These are phyloP conservation scores for Fusarium camptoceras DNA, from an alignment of 2,329 filamentous ascomycete species.

Conservation along the genomic window DNA sequence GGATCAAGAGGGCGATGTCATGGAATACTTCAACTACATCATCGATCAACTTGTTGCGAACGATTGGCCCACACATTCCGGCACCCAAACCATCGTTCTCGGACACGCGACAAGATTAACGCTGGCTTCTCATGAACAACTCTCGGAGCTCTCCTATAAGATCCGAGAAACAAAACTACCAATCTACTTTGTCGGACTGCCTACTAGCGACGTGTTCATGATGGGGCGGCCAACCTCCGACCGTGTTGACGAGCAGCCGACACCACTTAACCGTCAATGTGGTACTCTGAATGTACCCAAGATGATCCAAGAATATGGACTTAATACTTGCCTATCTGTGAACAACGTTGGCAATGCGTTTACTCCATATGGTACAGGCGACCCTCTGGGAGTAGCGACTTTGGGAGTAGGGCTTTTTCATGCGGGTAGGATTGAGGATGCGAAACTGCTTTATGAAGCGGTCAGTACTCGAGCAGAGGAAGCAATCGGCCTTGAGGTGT, in stretches of 20 bases:
- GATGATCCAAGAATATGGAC: constrained; percentile 1
- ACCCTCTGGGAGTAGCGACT: constrained; percentile 8
- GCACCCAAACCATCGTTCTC: background rate
- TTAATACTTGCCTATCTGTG: background rate
- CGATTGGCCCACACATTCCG: background rate
- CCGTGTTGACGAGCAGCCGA: fast-evolving
- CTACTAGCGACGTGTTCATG: constrained; percentile 20
- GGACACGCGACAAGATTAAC: constrained; percentile 19
- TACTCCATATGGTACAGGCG: constrained; percentile 3
- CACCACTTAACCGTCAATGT: constrained; percentile 10
- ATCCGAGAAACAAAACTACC: background rate
- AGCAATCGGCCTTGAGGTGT: fast-evolving
- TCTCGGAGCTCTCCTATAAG: background rate
- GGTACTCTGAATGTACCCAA: constrained; percentile 17
- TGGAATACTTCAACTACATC: background rate
- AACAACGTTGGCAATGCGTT: constrained; percentile 16
- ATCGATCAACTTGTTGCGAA: background rate
- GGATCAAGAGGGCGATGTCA: fast-evolving
- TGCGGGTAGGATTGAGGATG: constrained; percentile 5
- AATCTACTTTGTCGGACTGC: constrained; percentile 1
- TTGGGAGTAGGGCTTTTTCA: constrained; percentile 12
- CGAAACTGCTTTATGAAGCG: background rate
- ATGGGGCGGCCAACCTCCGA: constrained; percentile 3
- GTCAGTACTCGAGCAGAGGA: constrained; percentile 12
- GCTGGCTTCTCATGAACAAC: background rate